Evolutionary conservation across 1,284 basidiomycete species (phyloP).

Genomic region (Cutaneotrichosporon arboriforme): DNA sequence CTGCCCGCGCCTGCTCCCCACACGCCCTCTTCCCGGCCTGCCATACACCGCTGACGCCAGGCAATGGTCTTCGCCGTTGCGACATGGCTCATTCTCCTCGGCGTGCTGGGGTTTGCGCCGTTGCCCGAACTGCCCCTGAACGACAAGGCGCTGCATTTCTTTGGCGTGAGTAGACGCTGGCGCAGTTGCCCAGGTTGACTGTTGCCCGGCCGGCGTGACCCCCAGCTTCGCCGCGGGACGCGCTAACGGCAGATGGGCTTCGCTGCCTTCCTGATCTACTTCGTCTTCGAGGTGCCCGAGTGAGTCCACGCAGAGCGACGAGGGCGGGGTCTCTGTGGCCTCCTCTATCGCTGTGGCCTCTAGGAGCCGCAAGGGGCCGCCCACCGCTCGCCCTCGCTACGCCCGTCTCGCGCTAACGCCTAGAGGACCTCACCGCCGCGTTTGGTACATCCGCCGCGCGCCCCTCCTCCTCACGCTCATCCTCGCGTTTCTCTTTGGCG

Average conservation of each 20-base stretch:
- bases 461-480: conserved; percentile 41
- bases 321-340: no score
- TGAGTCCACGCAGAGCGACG: conserved; percentile 21
- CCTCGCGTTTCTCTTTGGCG: conserved; percentile 40
- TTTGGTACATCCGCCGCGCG: conserved; percentile 47
- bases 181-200: not conserved
- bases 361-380: not conserved
- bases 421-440: conserved; percentile 33
- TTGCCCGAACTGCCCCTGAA: conserved; percentile 42
- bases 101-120: conserved; percentile 44
- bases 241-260: conserved; percentile 39
- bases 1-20: not conserved
- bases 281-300: conserved; percentile 46
- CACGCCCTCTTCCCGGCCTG: not conserved
- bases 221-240: not conserved
- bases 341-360: no score
- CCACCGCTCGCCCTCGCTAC: not conserved
- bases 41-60: conserved; percentile 24
- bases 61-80: conserved; percentile 42
- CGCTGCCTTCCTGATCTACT: conserved; percentile 45
- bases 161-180: conserved; percentile 31
- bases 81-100: conserved; percentile 43
- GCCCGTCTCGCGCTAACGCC: conserved; percentile 8
- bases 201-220: not conserved
- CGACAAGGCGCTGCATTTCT: conserved; percentile 48